Evolutionary conservation across 306 rosid genomes (phyloP).

Genomic region (Cicer bijugum): DNA sequence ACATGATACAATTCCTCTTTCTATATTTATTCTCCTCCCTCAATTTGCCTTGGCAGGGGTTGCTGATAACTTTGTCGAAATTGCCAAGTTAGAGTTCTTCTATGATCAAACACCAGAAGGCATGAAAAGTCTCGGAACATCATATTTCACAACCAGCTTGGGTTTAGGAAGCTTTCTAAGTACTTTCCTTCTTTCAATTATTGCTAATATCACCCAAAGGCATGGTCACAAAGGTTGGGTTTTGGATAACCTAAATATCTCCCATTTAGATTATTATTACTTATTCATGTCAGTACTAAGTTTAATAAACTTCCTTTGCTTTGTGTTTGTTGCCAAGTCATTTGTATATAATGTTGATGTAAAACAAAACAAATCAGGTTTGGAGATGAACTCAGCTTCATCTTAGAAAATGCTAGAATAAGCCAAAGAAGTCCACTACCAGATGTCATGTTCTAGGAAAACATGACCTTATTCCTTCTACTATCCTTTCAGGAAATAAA

Average conservation of each 20-base stretch:
- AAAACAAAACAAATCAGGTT: slow-evolving; percentile 41
- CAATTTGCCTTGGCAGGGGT: slow-evolving; percentile 68
- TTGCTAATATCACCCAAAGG: slow-evolving; percentile 53
- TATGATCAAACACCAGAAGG: slow-evolving; percentile 81
- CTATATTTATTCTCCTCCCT: slow-evolving; percentile 73
- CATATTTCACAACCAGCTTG: slow-evolving; percentile 65
- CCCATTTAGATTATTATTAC: slow-evolving; percentile 65
- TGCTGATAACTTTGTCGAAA: slow-evolving; percentile 69
- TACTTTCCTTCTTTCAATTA: slow-evolving; percentile 59
- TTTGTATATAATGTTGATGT: slow-evolving; percentile 59
- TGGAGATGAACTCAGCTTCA: slow-evolving; percentile 39
- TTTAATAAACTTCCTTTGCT: slow-evolving; percentile 65
- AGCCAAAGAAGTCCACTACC: not conserved
- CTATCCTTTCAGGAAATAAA: not conserved
- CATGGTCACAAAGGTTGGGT: slow-evolving; percentile 65
- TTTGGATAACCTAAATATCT: slow-evolving; percentile 64
- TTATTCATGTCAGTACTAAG: slow-evolving; percentile 61
- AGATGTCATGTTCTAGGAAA: not conserved
- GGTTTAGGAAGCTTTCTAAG: slow-evolving; percentile 71
- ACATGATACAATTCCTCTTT: slow-evolving; percentile 58
- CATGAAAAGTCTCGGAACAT: slow-evolving; percentile 80
- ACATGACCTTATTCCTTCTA: not conserved
- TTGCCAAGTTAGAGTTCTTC: slow-evolving; percentile 75
- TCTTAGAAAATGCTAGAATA: slow-evolving; percentile 26
- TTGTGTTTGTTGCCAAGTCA: slow-evolving; percentile 56